Conservation (phyloP, 106 monocot species). For the Dioscorea alata region DNA sequence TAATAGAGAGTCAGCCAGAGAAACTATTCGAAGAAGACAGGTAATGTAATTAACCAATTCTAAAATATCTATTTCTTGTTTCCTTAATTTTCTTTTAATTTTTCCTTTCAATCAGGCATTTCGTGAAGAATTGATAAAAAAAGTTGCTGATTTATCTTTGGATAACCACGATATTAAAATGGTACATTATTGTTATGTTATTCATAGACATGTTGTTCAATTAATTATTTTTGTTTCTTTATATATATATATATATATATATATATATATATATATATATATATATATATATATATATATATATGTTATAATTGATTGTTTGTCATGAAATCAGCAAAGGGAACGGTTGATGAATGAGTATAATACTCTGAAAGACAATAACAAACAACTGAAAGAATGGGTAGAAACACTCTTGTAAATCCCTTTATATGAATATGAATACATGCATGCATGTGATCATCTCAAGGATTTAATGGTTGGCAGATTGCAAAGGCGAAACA, state of each 20-base stretch:
- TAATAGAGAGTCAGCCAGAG: conserved; percentile 91
- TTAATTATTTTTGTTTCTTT: not conserved
- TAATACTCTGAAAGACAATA: conserved; percentile 38
- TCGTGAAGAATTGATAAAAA: conserved; percentile 55
- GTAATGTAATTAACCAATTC: conserved; percentile 13
- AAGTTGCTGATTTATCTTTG: conserved; percentile 50
- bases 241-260: too few species aligned
- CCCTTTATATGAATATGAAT: not conserved
- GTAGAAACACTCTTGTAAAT: conserved; percentile 13
- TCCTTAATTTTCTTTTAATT: not conserved
- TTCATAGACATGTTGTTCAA: not conserved
- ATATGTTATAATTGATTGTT: not conserved
- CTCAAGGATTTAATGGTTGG: not conserved
- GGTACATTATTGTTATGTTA: conserved; percentile 18
- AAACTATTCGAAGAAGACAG: conserved; percentile 82
- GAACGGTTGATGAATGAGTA: conserved; percentile 52
- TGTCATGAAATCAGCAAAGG: conserved; percentile 45
- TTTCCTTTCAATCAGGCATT: conserved; percentile 34
- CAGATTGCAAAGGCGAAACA: conserved; percentile 8
- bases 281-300: too few species aligned
- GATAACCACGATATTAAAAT: conserved; percentile 66
- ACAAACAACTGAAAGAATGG: conserved; percentile 58
- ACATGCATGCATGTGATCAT: not conserved
- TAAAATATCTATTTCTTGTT: too few species aligned
- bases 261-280: too few species aligned